These are phyloP conservation scores for Gynandropsis gynandra DNA, from an alignment of 345 rosid genomes.

Conservation along the genomic window DNA sequence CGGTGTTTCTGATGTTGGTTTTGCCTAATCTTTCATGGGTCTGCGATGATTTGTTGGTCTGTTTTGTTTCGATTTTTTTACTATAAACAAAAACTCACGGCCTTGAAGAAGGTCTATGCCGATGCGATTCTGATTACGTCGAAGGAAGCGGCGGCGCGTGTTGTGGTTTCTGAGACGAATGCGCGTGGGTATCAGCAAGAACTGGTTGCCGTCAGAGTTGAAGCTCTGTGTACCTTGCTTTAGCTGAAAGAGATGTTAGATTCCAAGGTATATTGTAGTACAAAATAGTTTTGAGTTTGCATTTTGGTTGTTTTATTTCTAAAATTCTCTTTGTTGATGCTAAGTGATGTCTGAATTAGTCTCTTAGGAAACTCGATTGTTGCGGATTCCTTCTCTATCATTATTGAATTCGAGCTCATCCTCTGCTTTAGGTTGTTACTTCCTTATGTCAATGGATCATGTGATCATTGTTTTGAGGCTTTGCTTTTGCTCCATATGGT, in stretches of 20 bases:
- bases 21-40: slow-evolving; percentile 16
- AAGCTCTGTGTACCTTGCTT: slow-evolving; percentile 64
- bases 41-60: slow-evolving; percentile 20
- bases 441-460: too few species aligned
- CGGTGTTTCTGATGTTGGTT: slow-evolving; percentile 18
- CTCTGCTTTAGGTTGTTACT: background rate
- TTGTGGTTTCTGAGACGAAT: slow-evolving; percentile 74
- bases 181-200: slow-evolving; percentile 61
- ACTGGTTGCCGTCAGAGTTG: slow-evolving; percentile 59
- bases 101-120: slow-evolving; percentile 93
- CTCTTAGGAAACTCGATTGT: too few species aligned
- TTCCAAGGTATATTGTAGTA: slow-evolving; percentile 48
- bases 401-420: background rate
- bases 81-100: slow-evolving; percentile 52
- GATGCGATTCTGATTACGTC: slow-evolving; percentile 80
- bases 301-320: slow-evolving; percentile 2
- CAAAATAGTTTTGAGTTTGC: background rate
- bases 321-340: background rate
- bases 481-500: slow-evolving; percentile 1
- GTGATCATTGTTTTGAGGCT: background rate
- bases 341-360: background rate
- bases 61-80: slow-evolving; percentile 1
- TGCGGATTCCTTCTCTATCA: too few species aligned
- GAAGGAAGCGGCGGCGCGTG: slow-evolving; percentile 88
- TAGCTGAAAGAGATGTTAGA: slow-evolving; percentile 80